Base-by-base conservation (phyloP, 306 rosid species). In the Fagus crenata region DNA sequence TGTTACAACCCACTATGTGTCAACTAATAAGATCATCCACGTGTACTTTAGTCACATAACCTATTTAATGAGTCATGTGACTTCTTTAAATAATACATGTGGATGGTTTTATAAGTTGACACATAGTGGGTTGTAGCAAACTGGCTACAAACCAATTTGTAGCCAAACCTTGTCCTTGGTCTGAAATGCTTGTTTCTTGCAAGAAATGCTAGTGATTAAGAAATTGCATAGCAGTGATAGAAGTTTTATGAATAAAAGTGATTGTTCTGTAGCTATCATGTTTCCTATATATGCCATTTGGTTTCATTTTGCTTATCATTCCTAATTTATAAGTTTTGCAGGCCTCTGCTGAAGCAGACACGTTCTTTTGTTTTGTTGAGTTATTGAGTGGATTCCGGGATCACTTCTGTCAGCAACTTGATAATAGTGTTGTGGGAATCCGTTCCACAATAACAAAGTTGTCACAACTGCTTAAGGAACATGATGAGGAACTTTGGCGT, bases 401-500 rank as follows among this genome's bases (percentile, higher is more conserved):
- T 81, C 89, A 96, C 85, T 96, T 96, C 82, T 93, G 96, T 79
- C 97, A 96, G 92, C 99, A 96, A 85, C 92, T 96, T 22, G 99
- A 96, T 84, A 92, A 96, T 75, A 96, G 99, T 83, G 96, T 89
- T 67, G 99, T 96, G 73, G 99, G 99, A 85, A 96, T 96, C 73
- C 98, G 99, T 61, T 81, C 99, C 86, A 96, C 99, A 32, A 96
- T 96, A 77, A 85, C 96, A 41, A 91, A 80, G 73, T 78, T 96
- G 83, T 96, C 99, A 53, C 97, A 91, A 80, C 97, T 92, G 88
- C 84, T 96, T 80, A 91, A 84, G 85, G 93, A 92, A 85, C 96
- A 96, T 58, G 99, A 96, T 80, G 99, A 92, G 81, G 99, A 96
- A 87, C 86, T 96, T 63, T 96, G 99, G 99, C 99, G 98, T 83